phyloP scores from a whole-genome alignment of 2,329 filamentous ascomycete genomes.

The Akanthomyces muscarius region DNA sequence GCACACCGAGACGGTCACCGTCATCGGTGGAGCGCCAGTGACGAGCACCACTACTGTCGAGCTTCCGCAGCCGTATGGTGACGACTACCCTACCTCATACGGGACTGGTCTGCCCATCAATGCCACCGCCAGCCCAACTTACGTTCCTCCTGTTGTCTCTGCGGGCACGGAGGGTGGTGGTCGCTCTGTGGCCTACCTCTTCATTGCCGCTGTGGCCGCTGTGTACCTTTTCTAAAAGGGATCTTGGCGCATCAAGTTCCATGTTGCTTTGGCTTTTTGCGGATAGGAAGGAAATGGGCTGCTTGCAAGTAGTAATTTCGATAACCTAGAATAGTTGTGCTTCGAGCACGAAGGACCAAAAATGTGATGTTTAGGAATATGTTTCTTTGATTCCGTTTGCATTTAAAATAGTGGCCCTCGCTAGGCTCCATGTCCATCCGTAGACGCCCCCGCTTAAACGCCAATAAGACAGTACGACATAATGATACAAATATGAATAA shows the following conservation, averaged over 20 bases:
- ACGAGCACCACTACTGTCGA: constrained; percentile 33
- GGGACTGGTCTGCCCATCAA: constrained; percentile 29
- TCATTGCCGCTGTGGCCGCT: not conserved
- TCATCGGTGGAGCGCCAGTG: constrained; percentile 26
- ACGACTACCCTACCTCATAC: constrained; percentile 12
- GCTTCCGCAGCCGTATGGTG: constrained; percentile 22
- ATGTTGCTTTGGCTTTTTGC: not conserved
- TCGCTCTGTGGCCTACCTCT: constrained; percentile 16
- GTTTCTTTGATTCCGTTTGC: not conserved
- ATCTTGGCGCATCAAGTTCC: not conserved
- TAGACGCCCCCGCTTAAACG: not conserved
- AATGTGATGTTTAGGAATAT: not conserved
- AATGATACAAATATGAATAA: not conserved
- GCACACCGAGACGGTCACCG: constrained; percentile 30
- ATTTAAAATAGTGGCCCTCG: not conserved
- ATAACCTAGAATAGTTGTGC: constrained; percentile 5
- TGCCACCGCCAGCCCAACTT: constrained; percentile 23
- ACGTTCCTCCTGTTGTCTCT: constrained; percentile 20
- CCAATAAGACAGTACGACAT: not conserved
- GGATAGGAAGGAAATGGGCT: constrained; percentile 4
- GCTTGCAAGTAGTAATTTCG: not conserved
- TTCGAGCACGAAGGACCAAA: not conserved
- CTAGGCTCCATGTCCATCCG: not conserved
- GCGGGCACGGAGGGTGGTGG: constrained; percentile 26
- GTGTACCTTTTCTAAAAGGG: not conserved